Percentiles rank a stretch among this genome's conserved stretches.
Conservation (phyloP, 805 yeast species). For the Torulaspora maleeae region DNA sequence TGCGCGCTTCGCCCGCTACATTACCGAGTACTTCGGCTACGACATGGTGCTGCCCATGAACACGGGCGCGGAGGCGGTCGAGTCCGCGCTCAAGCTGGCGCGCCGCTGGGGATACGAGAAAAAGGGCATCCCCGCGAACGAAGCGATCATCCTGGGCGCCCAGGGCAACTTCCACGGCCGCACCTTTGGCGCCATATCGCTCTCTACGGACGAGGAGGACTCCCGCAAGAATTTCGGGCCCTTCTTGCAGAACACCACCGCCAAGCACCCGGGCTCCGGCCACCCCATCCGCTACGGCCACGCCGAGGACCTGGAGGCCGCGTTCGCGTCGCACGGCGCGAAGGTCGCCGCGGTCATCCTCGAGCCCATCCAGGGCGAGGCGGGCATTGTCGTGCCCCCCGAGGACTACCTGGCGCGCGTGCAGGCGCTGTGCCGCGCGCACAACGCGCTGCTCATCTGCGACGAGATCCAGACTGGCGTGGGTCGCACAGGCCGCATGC, state of each 20-base stretch:
- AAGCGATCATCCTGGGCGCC: slow-evolving; percentile 85
- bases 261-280: slow-evolving; percentile 57
- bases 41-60: slow-evolving; percentile 96
- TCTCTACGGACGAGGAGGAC: slow-evolving; percentile 88
- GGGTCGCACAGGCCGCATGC: slow-evolving; percentile 93
- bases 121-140: slow-evolving; percentile 75
- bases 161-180: slow-evolving; percentile 94
- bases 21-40: slow-evolving; percentile 83
- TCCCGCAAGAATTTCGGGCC: slow-evolving; percentile 90
- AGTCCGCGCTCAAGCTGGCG: slow-evolving; percentile 88
- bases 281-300: slow-evolving; percentile 64
- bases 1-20: slow-evolving; percentile 79
- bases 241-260: slow-evolving; percentile 76
- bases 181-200: slow-evolving; percentile 89
- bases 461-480: slow-evolving; percentile 98
- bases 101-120: slow-evolving; percentile 95
- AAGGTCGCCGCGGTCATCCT: slow-evolving; percentile 84
- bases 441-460: slow-evolving; percentile 85
- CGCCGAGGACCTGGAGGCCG: slow-evolving; percentile 80
- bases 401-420: slow-evolving; percentile 71
- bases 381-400: slow-evolving; percentile 95
- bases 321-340: slow-evolving; percentile 77
- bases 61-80: slow-evolving; percentile 99
- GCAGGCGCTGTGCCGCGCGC: slow-evolving; percentile 65
- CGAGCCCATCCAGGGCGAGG: slow-evolving; percentile 98